Evolutionary conservation across 1,284 basidiomycete species (phyloP).

Genomic region (Marasmius fiardii): DNA sequence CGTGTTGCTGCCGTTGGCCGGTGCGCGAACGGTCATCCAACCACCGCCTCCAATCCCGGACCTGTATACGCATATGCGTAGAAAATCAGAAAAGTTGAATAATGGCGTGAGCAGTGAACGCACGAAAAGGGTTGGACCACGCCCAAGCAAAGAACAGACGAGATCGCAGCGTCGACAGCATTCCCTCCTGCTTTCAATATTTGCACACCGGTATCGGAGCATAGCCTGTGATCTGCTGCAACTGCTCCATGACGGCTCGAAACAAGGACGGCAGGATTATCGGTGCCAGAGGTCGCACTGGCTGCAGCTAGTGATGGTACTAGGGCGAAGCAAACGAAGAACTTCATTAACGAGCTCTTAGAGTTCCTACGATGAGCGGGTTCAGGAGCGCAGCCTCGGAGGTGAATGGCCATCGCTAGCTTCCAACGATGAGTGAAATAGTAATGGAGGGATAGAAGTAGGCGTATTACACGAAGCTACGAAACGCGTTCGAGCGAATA

Average conservation of each 20-base stretch:
- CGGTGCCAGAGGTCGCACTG: slow-evolving; percentile 1
- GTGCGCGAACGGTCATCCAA: slow-evolving; percentile 86
- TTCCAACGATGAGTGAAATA: too few species aligned
- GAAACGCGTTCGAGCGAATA: too few species aligned
- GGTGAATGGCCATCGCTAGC: too few species aligned
- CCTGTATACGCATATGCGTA: slow-evolving; percentile 33
- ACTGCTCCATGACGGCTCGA: slow-evolving; percentile 79
- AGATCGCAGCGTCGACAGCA: slow-evolving; percentile 87
- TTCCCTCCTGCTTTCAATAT: slow-evolving; percentile 82
- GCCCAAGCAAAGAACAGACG: slow-evolving; percentile 79
- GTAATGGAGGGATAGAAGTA: too few species aligned
- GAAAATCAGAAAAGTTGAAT: too few species aligned
- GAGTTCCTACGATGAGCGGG: too few species aligned
- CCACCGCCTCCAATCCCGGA: slow-evolving; percentile 91
- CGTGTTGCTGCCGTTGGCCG: slow-evolving; percentile 40
- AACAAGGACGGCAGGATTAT: slow-evolving; percentile 27
- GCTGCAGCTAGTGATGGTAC: background rate
- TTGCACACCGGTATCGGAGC: slow-evolving; percentile 80
- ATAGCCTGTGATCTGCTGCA: slow-evolving; percentile 81
- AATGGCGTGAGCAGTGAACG: slow-evolving; percentile 23
- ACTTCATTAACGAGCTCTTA: too few species aligned
- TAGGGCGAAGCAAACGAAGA: background rate
- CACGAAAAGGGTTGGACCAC: slow-evolving; percentile 89
- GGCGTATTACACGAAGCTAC: too few species aligned
- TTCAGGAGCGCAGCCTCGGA: too few species aligned